phyloP scores from a whole-genome alignment of 2,329 filamentous ascomycete species.

The Fusarium cyanostomum region DNA sequence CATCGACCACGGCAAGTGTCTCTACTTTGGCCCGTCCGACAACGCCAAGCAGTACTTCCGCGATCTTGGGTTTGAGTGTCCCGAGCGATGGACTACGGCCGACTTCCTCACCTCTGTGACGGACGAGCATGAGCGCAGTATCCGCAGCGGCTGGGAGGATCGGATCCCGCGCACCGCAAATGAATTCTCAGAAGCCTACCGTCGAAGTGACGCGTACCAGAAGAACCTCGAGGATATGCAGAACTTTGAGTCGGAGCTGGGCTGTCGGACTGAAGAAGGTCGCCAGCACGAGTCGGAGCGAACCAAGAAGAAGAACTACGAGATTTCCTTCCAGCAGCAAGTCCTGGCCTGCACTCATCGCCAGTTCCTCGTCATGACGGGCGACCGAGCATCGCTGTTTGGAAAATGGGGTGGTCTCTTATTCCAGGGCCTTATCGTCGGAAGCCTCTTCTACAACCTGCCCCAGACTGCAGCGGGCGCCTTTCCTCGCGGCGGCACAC shows the following conservation, averaged over 20 bases:
- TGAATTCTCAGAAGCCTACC: slow-evolving; percentile 74
- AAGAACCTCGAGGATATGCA: slow-evolving; percentile 68
- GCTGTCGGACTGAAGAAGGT: slow-evolving; percentile 55
- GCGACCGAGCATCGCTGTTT: slow-evolving; percentile 77
- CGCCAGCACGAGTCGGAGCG: slow-evolving; percentile 72
- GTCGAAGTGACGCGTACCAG: slow-evolving; percentile 68
- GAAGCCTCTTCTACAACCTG: slow-evolving; percentile 80
- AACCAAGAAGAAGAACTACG: slow-evolving; percentile 76
- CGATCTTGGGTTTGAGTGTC: slow-evolving; percentile 76
- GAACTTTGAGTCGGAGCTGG: slow-evolving; percentile 71
- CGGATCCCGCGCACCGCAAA: slow-evolving; percentile 74
- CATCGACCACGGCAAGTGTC: slow-evolving; percentile 76
- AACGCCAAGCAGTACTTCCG: slow-evolving; percentile 75
- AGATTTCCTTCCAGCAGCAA: slow-evolving; percentile 78
- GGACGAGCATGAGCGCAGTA: slow-evolving; percentile 75
- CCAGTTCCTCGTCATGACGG: slow-evolving; percentile 81
- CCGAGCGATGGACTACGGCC: slow-evolving; percentile 74
- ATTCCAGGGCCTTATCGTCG: slow-evolving; percentile 78
- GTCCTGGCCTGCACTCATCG: slow-evolving; percentile 75
- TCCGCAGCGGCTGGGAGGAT: slow-evolving; percentile 71
- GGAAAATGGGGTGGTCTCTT: slow-evolving; percentile 85
- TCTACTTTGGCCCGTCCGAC: slow-evolving; percentile 74
- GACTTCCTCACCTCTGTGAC: slow-evolving; percentile 84
- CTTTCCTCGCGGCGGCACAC: slow-evolving; percentile 61
- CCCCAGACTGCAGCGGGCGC: slow-evolving; percentile 68